A percentile compares a stretch with the other conserved stretches of the same genome.
These are phyloP conservation scores for Rhytidhysteron rufulum DNA, from an alignment of 2,329 filamentous ascomycete species.

Conservation along the genomic window DNA sequence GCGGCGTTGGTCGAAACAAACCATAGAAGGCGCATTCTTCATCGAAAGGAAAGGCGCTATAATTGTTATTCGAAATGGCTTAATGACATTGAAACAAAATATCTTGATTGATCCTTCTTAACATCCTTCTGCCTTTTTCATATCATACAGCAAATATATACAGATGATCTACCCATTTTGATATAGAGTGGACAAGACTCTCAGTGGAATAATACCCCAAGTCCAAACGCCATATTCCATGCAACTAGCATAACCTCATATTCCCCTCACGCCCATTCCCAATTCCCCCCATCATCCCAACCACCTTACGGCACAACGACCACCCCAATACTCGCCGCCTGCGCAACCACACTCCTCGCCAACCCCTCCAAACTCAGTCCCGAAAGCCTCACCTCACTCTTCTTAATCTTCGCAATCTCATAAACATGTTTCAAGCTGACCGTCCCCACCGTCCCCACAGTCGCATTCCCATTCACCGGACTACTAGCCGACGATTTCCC, in stretches of 20 bases:
- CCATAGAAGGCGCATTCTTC: not conserved
- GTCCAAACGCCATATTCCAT: conserved; percentile 1
- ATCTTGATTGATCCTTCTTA: not conserved
- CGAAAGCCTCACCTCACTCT: conserved; percentile 42
- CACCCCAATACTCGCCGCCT: conserved; percentile 49
- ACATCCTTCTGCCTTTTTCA: not conserved
- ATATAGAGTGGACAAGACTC: not conserved
- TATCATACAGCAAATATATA: conserved; percentile 4
- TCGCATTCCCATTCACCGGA: conserved; percentile 53
- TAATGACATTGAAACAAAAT: not conserved
- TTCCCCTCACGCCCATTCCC: not conserved
- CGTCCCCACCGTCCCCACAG: conserved; percentile 73
- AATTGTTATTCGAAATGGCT: too few relatives aligned
- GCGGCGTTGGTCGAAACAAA: conserved; percentile 1
- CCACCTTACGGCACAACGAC: conserved; percentile 43
- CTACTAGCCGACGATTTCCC: conserved; percentile 28
- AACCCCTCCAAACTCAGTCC: conserved; percentile 83
- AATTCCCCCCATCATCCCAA: not conserved
- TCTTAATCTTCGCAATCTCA: conserved; percentile 97
- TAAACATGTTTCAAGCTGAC: conserved; percentile 94
- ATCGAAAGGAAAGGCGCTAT: too few relatives aligned
- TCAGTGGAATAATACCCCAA: not conserved
- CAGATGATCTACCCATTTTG: not conserved
- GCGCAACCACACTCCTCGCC: conserved; percentile 64
- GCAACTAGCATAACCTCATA: not conserved